Conservation (phyloP, 2,329 filamentous ascomycete species). For the Penicillium sp. region DNA sequence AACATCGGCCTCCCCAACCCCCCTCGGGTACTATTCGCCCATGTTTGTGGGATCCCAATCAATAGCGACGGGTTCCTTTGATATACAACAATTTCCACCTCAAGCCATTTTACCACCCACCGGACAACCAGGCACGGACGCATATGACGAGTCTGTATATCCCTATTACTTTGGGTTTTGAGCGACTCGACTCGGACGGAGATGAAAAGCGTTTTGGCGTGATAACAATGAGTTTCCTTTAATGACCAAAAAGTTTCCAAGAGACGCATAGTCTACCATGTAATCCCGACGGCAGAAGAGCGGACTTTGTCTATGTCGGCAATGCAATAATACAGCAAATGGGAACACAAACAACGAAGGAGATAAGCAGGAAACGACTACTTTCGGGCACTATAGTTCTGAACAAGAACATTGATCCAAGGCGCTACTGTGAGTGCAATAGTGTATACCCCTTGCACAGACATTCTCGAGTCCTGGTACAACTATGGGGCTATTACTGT, state of each 20-base stretch:
- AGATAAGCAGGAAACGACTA: too few relatives aligned
- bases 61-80: conserved; percentile 9
- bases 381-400: too few relatives aligned
- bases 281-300: too few relatives aligned
- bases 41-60: conserved; percentile 9
- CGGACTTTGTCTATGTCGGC: too few relatives aligned
- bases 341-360: too few relatives aligned
- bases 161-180: background rate
- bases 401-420: too few relatives aligned
- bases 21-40: conserved; percentile 10
- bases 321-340: too few relatives aligned
- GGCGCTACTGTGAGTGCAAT: conserved; percentile 23
- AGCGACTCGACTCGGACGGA: background rate
- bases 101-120: conserved; percentile 4
- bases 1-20: conserved; percentile 1
- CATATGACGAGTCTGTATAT: conserved; percentile 9
- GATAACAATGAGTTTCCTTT: conserved; percentile 15
- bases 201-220: conserved; percentile 1
- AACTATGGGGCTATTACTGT: conserved; percentile 24
- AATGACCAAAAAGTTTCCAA: background rate
- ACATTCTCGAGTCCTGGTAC: too few relatives aligned
- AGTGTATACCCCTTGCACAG: conserved; percentile 26
- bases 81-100: conserved; percentile 5
- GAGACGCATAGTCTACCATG: background rate
- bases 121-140: conserved; percentile 9